Evolutionary conservation across 257 asterid species (phyloP), one percentile per base, ranked within the genome.

Genomic region (Solanum sitiens): DNA sequence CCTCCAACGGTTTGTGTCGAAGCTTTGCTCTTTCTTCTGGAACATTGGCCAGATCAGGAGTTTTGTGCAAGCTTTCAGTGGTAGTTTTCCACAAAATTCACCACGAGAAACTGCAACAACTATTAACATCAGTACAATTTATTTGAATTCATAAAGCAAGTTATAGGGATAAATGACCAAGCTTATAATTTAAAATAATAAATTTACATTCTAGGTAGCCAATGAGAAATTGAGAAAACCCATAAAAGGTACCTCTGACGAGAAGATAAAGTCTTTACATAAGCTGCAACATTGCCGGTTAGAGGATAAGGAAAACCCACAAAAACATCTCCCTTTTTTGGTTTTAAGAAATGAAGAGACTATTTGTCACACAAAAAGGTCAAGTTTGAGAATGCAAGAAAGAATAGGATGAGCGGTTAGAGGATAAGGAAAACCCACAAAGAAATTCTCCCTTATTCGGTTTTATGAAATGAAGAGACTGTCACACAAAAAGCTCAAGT

Each of bases 91-190:
- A 27, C 30, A 1, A 27, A 90, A 95, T 89, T 93, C 98, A 45
- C 98, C 98, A 91, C 92, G 91, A 77, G 94, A 91, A 90, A 95
- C 98, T 95, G 94, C 88, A 90, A 68, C 59, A 72, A 71, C 40
- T 59, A 12, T 87, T 40, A 83, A 85, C 83, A 56, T 86, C 70
- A 47, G 33, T 76, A 27, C 30, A 61, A 30, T 72, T 11, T 40
- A n/a, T 37, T 42, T 27, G 21, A 44, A 7, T 27, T 33, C 89
- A 72, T 42, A 37, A 70, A 37, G 30, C 30, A 27, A 27, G 18
- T 11, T 11, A 88, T 71, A 71, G 42, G 77, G 8, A 23, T 21
- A 75, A 75, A 39, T 6, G 33, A 75, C 56, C 56, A 75, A 39
- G 82, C 83, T 39, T 75, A 40, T 16, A 23, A 39, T 23, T 75